Percentiles rank a stretch among this genome's conserved stretches.
These are phyloP conservation scores for Talaromyces sp. DNA, from an alignment of 2,329 filamentous ascomycete genomes.

Conservation along the genomic window DNA sequence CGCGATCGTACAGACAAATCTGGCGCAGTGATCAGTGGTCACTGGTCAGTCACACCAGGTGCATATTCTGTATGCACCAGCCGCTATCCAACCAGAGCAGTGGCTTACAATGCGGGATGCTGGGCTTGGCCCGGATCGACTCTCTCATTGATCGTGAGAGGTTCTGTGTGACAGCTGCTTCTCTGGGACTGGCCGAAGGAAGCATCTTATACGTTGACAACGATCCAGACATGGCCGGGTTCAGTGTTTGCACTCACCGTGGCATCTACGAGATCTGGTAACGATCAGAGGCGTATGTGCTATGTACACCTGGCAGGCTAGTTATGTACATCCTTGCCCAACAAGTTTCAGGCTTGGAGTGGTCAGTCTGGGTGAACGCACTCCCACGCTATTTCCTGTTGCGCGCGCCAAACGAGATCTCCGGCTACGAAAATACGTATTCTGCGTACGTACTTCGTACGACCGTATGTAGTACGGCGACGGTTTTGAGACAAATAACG, in stretches of 20 bases:
- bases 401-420: conserved; percentile 13
- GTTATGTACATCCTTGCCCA: conserved; percentile 11
- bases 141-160: background rate
- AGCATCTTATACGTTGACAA: background rate
- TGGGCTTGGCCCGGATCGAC: background rate
- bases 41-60: conserved; percentile 1
- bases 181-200: background rate
- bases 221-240: background rate
- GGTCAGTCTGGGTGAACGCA: background rate
- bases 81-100: conserved; percentile 5
- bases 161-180: background rate
- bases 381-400: conserved; percentile 9
- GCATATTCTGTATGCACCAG: conserved; percentile 11
- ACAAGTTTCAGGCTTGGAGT: background rate
- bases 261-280: conserved; percentile 14
- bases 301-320: conserved; percentile 9
- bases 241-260: background rate
- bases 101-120: background rate
- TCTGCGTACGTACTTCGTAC: background rate
- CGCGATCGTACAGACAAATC: conserved; percentile 16
- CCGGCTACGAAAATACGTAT: background rate
- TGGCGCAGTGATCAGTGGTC: background rate
- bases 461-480: background rate
- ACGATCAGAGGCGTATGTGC: conserved; percentile 10
- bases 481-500: background rate